phyloP scores from a whole-genome alignment of 108 stramenopile genomes.

The Cyclotella choctawhatcheeana region DNA sequence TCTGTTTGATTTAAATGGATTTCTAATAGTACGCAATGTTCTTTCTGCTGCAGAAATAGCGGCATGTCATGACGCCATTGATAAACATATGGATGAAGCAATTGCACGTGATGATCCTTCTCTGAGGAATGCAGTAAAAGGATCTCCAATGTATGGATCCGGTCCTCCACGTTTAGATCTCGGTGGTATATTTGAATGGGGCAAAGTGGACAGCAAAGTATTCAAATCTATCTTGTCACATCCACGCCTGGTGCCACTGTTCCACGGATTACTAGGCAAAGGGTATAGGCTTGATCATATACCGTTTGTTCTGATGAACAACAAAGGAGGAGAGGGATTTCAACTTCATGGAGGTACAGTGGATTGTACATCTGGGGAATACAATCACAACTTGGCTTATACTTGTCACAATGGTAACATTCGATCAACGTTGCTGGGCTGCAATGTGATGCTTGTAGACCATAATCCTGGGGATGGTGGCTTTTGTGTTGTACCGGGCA shows the following conservation, averaged over 20 bases:
- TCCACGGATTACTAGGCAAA: slow-evolving; percentile 86
- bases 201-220: slow-evolving; percentile 64
- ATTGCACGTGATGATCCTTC: slow-evolving; percentile 66
- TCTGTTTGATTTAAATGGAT: slow-evolving; percentile 93
- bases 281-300: slow-evolving; percentile 94
- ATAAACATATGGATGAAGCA: slow-evolving; percentile 68
- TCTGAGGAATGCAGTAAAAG: slow-evolving; percentile 78
- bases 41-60: slow-evolving; percentile 80
- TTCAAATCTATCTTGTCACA: slow-evolving; percentile 87
- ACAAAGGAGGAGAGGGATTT: slow-evolving; percentile 91
- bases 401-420: slow-evolving; percentile 78
- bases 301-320: slow-evolving; percentile 84
- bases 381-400: slow-evolving; percentile 87
- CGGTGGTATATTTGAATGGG: slow-evolving; percentile 89
- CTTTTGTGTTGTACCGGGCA: slow-evolving; percentile 91
- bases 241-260: slow-evolving; percentile 82
- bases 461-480: slow-evolving; percentile 89
- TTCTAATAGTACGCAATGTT: slow-evolving; percentile 79
- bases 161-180: slow-evolving; percentile 88
- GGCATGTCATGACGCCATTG: slow-evolving; percentile 79
- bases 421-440: slow-evolving; percentile 73
- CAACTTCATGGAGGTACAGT: slow-evolving; percentile 91
- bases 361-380: slow-evolving; percentile 78
- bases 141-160: slow-evolving; percentile 69
- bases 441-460: slow-evolving; percentile 85